Evolutionary conservation across 139 green algal species (phyloP), one percentile per base, ranked within the genome.

Genomic region (Pleodorina starrii): DNA sequence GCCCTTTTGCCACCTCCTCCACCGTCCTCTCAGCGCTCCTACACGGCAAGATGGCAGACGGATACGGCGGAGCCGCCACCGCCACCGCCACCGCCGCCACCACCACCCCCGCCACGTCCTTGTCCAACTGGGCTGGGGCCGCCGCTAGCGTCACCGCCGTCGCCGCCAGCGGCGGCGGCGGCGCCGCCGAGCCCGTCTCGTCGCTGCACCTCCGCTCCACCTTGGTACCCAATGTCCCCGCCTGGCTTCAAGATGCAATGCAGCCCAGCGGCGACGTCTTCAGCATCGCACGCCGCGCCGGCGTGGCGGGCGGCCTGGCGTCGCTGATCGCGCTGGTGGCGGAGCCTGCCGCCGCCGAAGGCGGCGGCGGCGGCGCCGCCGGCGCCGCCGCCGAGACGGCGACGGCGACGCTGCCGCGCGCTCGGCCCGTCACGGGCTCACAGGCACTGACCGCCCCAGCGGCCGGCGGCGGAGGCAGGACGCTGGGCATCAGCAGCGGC

Each of bases 281-380:
- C 27, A 80, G 72, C 43, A 16, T 80, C 27, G 72, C 59, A 57
- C 72, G 72, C 11, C 72, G 72, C 23, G 38, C 72, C 11, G 42
- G 42, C 25, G 42, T 57, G 19, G 72, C 72, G 29, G 72, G 72
- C 43, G 72, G 72, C 42, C 10, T 57, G 19, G 6, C 72, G 42
- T 80, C 72, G 29, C 42, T 80, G 21, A 80, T 80, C 42, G 72
- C 42, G 27, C 16, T 80, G 42, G 72, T 57, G 7, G 72, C 42
- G 72, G 40, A 57, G 40, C 72, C 72, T 40, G 42, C 19, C 42
- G 16, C 42, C 72, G 21, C n/a, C n/a, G n/a, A n/a, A 19, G 19
- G 35, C 40, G 69, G 69, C 32, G 36, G 69, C 35, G 36, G 32
- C 17, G 16, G 10, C 42, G 25, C 42, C 40, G 40, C 72, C 72